Conservation (phyloP, 2,329 filamentous ascomycete genomes). For the Colletotrichum sp. region DNA sequence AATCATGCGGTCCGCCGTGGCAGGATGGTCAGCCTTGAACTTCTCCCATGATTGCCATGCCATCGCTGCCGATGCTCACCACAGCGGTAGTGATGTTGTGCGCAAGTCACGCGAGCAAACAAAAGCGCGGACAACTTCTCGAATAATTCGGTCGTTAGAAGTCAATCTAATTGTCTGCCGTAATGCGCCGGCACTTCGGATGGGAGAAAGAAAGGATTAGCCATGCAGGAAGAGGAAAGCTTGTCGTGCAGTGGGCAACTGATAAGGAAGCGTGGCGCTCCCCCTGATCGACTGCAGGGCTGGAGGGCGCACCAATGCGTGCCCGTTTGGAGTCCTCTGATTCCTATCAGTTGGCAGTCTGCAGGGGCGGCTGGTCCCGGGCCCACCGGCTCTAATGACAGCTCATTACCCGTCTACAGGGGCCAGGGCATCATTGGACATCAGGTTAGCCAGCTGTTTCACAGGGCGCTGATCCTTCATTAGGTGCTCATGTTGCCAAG, state of each 20-base stretch:
- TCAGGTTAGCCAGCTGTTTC: background rate
- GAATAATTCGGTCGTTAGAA: background rate
- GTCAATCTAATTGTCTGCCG: background rate
- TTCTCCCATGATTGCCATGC: conserved; percentile 4
- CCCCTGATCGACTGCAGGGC: conserved; percentile 8
- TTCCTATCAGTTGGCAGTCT: background rate
- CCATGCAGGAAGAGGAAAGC: background rate
- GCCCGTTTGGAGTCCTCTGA: background rate
- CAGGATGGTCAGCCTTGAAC: conserved; percentile 8
- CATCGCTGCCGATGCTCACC: background rate
- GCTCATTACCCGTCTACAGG: background rate
- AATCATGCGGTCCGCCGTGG: background rate
- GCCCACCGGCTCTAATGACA: conserved; percentile 1
- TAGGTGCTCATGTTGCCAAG: background rate
- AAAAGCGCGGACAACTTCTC: background rate
- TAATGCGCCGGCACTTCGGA: background rate
- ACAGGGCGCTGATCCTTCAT: background rate
- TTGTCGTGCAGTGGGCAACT: background rate
- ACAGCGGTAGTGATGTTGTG: background rate
- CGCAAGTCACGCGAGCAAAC: background rate
- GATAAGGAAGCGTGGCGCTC: background rate
- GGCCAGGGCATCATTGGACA: background rate
- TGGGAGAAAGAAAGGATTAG: background rate
- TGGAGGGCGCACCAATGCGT: background rate
- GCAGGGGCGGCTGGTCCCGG: conserved; percentile 2